Evolutionary conservation across 2,329 filamentous ascomycete genomes (phyloP).

Genomic region (Clarireedia homoeocarpa): DNA sequence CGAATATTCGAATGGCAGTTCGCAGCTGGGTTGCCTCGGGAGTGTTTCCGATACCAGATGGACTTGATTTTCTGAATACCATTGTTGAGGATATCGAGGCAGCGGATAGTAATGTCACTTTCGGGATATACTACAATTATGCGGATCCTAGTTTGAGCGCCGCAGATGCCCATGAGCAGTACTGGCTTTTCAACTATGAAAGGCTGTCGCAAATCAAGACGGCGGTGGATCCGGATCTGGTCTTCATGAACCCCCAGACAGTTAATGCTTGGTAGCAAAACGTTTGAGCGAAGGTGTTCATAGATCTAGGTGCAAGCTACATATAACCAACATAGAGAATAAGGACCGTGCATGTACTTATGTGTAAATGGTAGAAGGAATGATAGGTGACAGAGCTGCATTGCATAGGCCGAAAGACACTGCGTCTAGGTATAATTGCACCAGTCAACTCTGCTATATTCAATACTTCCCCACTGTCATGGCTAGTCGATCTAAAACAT

Average conservation of each 20-base stretch:
- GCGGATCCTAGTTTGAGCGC: conserved; percentile 14
- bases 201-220: conserved; percentile 12
- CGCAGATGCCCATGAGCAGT: conserved; percentile 9
- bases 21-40: background rate
- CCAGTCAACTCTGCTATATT: background rate
- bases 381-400: too few species aligned
- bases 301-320: too few species aligned
- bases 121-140: conserved; percentile 19
- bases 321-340: too few species aligned
- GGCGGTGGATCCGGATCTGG: conserved; percentile 8
- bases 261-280: background rate
- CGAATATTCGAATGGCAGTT: background rate
- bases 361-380: background rate
- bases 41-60: background rate
- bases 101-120: background rate
- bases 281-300: too few species aligned
- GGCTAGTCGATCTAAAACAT: conserved; percentile 24
- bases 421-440: too few species aligned
- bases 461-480: conserved; percentile 21
- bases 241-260: conserved; percentile 16
- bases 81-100: background rate
- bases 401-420: too few species aligned
- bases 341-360: too few species aligned
- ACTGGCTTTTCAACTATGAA: conserved; percentile 14
- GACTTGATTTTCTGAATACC: background rate